Percentiles rank a stretch among this genome's conserved stretches.
Evolutionary conservation across 2,329 filamentous ascomycete genomes (phyloP).

Genomic region (Xylariaceae sp.): DNA sequence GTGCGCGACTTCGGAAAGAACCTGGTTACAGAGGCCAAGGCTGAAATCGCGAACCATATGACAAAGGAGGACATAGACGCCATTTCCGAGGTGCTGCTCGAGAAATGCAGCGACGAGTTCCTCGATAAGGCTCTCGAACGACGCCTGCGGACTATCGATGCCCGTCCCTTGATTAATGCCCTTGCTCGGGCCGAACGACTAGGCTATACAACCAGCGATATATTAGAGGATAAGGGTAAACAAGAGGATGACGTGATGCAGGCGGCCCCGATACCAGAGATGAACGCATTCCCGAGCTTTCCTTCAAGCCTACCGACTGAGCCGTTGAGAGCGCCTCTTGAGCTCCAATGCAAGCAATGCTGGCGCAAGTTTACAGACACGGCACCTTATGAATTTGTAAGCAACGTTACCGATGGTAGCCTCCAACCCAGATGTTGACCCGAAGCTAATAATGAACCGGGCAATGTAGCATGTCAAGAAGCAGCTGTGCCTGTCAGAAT

Average conservation of each 20-base stretch:
- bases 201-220: conserved; percentile 48
- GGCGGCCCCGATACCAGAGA: not conserved
- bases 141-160: conserved; percentile 49
- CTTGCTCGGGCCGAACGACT: conserved; percentile 52
- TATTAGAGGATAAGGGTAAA: conserved; percentile 42
- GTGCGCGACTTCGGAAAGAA: conserved; percentile 42
- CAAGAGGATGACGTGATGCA: conserved; percentile 17
- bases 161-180: conserved; percentile 50
- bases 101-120: conserved; percentile 43
- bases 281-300: not conserved
- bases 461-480: conserved; percentile 33
- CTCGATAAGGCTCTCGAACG: conserved; percentile 48
- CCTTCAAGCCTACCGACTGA: no score
- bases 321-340: no score
- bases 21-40: conserved; percentile 37
- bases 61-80: conserved; percentile 39
- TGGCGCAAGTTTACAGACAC: conserved; percentile 25
- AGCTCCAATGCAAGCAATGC: conserved; percentile 27
- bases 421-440: conserved; percentile 13
- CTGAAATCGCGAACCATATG: conserved; percentile 39
- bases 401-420: conserved; percentile 8
- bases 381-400: conserved; percentile 29
- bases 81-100: conserved; percentile 38
- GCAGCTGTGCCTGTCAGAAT: conserved; percentile 29
- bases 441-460: no score